phyloP scores from a whole-genome alignment of 495 filamentous ascomycete genomes.

The Sporormia fimetaria region DNA sequence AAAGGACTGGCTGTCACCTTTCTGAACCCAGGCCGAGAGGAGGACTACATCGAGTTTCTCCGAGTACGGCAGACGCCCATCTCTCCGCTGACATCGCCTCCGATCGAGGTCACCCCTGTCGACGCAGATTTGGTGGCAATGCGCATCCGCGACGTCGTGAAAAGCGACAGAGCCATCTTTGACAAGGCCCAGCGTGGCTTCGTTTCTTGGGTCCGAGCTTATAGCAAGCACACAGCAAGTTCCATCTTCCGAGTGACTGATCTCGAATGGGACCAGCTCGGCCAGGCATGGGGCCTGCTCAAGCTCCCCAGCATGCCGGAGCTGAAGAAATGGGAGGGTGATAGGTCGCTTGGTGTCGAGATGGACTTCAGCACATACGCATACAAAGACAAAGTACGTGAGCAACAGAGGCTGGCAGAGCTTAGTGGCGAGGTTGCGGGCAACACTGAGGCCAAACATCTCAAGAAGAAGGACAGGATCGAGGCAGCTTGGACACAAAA shows the following conservation, averaged over 20 bases:
- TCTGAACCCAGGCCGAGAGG: constrained; percentile 70
- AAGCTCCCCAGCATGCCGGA: constrained; percentile 93
- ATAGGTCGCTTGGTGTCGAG: constrained; percentile 49
- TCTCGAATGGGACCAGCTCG: constrained; percentile 73
- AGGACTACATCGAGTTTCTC: constrained; percentile 80
- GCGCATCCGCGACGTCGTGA: constrained; percentile 49
- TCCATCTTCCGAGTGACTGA: constrained; percentile 82
- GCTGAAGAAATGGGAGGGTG: constrained; percentile 54
- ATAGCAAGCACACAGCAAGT: constrained; percentile 79
- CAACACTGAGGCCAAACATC: constrained; percentile 9
- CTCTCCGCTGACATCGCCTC: constrained; percentile 43
- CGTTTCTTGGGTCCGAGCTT: constrained; percentile 82
- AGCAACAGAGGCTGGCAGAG: constrained; percentile 53
- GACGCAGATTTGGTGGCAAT: constrained; percentile 44
- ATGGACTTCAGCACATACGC: constrained; percentile 50
- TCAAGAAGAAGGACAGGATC: constrained; percentile 47
- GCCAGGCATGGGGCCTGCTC: constrained; percentile 70
- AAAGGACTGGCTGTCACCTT: constrained; percentile 74
- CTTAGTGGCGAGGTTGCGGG: constrained; percentile 29
- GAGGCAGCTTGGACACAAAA: constrained; percentile 76
- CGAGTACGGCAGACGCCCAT: constrained; percentile 85
- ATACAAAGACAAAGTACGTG: constrained; percentile 69
- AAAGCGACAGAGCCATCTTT: constrained; percentile 66
- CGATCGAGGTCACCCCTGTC: constrained; percentile 40
- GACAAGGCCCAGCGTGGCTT: constrained; percentile 85